These are phyloP conservation scores for Ophiostoma tasmaniense DNA, from an alignment of 2,329 filamentous ascomycete species.

Conservation along the genomic window DNA sequence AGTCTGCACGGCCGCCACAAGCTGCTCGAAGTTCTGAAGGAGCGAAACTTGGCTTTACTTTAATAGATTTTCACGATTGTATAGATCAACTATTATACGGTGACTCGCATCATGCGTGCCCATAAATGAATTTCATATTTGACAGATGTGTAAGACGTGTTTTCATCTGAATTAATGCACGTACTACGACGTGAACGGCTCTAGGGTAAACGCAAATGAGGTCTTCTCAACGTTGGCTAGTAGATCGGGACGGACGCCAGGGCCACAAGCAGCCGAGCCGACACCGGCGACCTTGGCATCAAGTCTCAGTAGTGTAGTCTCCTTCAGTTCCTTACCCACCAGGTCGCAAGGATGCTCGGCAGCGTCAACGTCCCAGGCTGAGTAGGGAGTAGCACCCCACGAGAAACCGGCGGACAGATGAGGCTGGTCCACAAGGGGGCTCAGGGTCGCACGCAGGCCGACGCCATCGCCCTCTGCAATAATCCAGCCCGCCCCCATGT, in stretches of 20 bases:
- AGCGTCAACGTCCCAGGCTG: slow-evolving; percentile 42
- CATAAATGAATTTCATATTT: neutral
- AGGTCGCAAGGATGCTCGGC: slow-evolving; percentile 59
- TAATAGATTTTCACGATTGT: neutral
- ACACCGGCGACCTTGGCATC: slow-evolving; percentile 41
- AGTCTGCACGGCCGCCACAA: slow-evolving; percentile 26
- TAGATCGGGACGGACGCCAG: slow-evolving; percentile 38
- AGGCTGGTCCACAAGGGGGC: neutral
- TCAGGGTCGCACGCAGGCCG: neutral
- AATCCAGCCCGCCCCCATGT: slow-evolving; percentile 52
- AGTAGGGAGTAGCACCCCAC: slow-evolving; percentile 50
- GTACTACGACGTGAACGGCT: slow-evolving; percentile 19
- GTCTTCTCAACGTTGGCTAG: slow-evolving; percentile 34
- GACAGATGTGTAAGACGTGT: too few relatives aligned
- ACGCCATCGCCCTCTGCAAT: neutral
- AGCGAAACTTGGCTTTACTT: slow-evolving; percentile 21
- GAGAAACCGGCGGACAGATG: slow-evolving; percentile 31
- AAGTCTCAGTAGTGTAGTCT: slow-evolving; percentile 34
- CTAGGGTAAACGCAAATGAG: slow-evolving; percentile 36
- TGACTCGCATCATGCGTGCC: neutral
- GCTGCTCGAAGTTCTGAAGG: slow-evolving; percentile 22
- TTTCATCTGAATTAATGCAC: too few relatives aligned
- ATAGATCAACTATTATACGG: neutral
- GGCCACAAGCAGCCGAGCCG: slow-evolving; percentile 42
- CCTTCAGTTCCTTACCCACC: slow-evolving; percentile 36